These are phyloP conservation scores for Immersiporthe knoxdaviesiana DNA, from an alignment of 2,329 filamentous ascomycete species.

Conservation along the genomic window DNA sequence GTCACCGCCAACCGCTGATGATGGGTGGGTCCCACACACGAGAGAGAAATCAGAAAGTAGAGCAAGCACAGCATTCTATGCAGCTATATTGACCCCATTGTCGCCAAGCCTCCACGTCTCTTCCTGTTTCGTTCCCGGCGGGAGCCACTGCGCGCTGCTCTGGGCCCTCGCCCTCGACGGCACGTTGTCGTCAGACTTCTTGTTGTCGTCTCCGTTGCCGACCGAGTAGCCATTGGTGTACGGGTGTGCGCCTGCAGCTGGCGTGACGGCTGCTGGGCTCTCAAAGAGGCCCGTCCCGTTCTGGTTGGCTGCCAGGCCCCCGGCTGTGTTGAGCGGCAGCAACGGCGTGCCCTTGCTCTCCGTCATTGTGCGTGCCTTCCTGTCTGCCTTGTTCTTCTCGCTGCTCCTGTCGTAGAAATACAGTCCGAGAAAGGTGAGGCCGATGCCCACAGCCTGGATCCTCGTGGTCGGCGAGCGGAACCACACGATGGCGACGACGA, in stretches of 20 bases:
- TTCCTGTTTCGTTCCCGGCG: constrained; percentile 81
- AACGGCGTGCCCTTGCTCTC: constrained; percentile 57
- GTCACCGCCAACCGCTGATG: not conserved
- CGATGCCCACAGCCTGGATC: constrained; percentile 83
- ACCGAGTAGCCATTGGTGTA: constrained; percentile 53
- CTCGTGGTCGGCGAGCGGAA: constrained; percentile 87
- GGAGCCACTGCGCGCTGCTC: constrained; percentile 66
- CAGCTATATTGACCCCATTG: constrained; percentile 31
- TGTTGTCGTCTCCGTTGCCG: constrained; percentile 51
- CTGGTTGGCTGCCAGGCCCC: constrained; percentile 39
- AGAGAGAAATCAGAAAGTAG: not conserved
- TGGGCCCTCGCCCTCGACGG: constrained; percentile 44
- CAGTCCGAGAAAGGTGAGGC: constrained; percentile 85
- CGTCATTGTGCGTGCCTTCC: constrained; percentile 72
- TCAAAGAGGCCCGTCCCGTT: constrained; percentile 41
- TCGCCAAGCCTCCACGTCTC: constrained; percentile 71
- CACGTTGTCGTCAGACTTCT: constrained; percentile 58
- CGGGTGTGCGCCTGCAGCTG: constrained; percentile 37
- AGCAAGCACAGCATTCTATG: constrained; percentile 12
- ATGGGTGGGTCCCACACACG: not conserved
- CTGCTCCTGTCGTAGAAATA: constrained; percentile 95
- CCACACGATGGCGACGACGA: constrained; percentile 93
- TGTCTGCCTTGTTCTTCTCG: constrained; percentile 85
- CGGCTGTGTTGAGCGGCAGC: constrained; percentile 65
- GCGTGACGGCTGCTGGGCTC: constrained; percentile 37